Conservation (phyloP, 1,284 basidiomycete genomes). For the Cryptococcus deneoformans region DNA sequence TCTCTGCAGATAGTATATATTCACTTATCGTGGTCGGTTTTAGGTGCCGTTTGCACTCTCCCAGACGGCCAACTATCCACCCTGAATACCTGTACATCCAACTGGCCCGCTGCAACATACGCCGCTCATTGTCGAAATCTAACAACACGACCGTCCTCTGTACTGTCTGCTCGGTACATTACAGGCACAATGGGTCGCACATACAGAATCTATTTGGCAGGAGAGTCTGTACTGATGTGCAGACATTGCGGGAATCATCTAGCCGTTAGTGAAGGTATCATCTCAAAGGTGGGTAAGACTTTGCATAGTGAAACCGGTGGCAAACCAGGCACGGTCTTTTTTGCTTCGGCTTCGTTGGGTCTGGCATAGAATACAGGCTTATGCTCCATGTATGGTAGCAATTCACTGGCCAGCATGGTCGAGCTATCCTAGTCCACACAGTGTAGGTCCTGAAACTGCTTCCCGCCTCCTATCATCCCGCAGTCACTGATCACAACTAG, state of each 20-base stretch:
- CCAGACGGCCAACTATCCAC: too few relatives aligned
- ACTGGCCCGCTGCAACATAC: not conserved
- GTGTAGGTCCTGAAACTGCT: conserved; percentile 61
- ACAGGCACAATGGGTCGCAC: conserved; percentile 36
- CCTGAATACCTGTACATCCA: too few relatives aligned
- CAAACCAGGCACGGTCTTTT: conserved; percentile 1
- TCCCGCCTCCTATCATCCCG: not conserved
- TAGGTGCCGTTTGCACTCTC: too few relatives aligned
- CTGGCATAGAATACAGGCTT: not conserved
- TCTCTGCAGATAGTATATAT: too few relatives aligned
- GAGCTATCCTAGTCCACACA: conserved; percentile 87
- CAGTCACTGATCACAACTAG: not conserved
- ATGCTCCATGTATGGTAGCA: conserved; percentile 55
- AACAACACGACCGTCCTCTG: too few relatives aligned
- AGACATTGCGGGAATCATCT: conserved; percentile 85
- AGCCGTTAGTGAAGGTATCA: conserved; percentile 85
- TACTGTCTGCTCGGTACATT: too few relatives aligned
- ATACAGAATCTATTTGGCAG: conserved; percentile 75
- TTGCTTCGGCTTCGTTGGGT: not conserved
- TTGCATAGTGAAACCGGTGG: conserved; percentile 2
- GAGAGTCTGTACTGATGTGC: conserved; percentile 88
- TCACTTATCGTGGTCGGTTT: too few relatives aligned
- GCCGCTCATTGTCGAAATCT: too few relatives aligned
- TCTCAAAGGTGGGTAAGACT: conserved; percentile 72
- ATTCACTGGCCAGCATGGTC: conserved; percentile 91